Conservation (phyloP, 2,329 filamentous ascomycete genomes). For the Cercospora sp. region DNA sequence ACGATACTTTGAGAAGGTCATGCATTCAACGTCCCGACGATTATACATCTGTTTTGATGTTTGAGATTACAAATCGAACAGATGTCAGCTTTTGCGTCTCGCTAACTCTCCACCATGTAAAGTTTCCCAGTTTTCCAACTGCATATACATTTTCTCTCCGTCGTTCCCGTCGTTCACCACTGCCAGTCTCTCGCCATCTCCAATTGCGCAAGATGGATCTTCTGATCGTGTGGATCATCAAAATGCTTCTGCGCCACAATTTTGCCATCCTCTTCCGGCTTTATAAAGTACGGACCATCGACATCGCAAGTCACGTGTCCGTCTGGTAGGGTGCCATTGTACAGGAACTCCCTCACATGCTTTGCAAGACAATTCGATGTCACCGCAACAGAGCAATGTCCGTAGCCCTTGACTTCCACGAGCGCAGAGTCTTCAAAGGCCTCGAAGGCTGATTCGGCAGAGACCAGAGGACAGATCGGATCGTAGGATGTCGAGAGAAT, state of each 20-base stretch:
- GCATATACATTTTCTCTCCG: neutral
- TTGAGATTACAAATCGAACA: neutral
- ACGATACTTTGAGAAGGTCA: neutral
- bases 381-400: slow-evolving; percentile 28
- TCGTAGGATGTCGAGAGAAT: slow-evolving; percentile 29
- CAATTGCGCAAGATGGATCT: slow-evolving; percentile 29
- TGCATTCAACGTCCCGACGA: neutral
- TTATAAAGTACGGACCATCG: slow-evolving; percentile 29
- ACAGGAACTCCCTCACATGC: slow-evolving; percentile 27
- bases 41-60: neutral
- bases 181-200: slow-evolving; percentile 30
- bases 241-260: slow-evolving; percentile 23
- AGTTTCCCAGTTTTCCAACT: neutral
- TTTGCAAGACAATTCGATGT: slow-evolving; percentile 27
- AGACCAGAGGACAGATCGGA: slow-evolving; percentile 28
- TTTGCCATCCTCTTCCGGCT: slow-evolving; percentile 30
- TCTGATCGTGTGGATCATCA: slow-evolving; percentile 20
- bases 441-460: slow-evolving; percentile 22
- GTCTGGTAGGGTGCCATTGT: slow-evolving; percentile 26
- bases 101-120: neutral
- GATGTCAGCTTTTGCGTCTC: neutral
- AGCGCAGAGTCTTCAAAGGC: slow-evolving; percentile 25
- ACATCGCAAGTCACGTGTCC: slow-evolving; percentile 27
- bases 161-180: slow-evolving; percentile 2
- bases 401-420: slow-evolving; percentile 28